A percentile compares a stretch with the other conserved stretches of the same genome.
These are phyloP conservation scores for Paspalum notatum DNA, from an alignment of 176 grass and related monocot species.

Conservation along the genomic window DNA sequence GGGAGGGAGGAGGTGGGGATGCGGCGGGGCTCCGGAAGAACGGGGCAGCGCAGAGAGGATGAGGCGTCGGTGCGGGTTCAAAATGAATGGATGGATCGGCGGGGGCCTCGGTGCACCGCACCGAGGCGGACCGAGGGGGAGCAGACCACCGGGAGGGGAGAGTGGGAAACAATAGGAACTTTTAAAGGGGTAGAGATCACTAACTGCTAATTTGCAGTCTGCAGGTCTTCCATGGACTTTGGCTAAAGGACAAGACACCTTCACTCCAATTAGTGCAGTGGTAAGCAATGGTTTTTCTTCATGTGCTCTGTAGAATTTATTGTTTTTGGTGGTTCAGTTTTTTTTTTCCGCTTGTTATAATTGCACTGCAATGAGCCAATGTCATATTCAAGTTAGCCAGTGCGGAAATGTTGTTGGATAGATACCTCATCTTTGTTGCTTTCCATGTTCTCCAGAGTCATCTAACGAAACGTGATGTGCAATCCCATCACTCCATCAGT, in stretches of 20 bases:
- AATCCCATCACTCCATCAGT: constrained; percentile 5
- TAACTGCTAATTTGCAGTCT: constrained; percentile 51
- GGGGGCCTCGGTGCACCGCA: too few relatives aligned
- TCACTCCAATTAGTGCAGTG: constrained; percentile 91
- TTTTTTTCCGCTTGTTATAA: not conserved
- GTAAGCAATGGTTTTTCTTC: constrained; percentile 61
- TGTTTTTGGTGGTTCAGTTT: not conserved
- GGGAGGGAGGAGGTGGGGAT: too few relatives aligned
- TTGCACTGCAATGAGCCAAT: not conserved
- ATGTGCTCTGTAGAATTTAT: not conserved
- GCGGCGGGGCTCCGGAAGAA: too few relatives aligned
- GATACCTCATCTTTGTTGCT: constrained; percentile 1
- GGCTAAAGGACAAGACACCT: constrained; percentile 96
- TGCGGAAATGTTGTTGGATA: not conserved
- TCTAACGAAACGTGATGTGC: not conserved
- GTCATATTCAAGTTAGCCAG: constrained; percentile 9
- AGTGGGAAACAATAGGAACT: too few relatives aligned
- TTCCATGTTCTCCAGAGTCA: not conserved
- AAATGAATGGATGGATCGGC: too few relatives aligned
- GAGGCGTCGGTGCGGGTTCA: too few relatives aligned
- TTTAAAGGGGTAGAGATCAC: too few relatives aligned
- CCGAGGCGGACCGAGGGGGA: too few relatives aligned
- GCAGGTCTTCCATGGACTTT: constrained; percentile 96
- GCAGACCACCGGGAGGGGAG: too few relatives aligned
- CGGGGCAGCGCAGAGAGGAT: too few relatives aligned